A percentile compares a stretch with the other conserved stretches of the same genome.
Evolutionary conservation across 192 early-diverging fungal species (phyloP).

Genomic region (Gonapodya prolifera): DNA sequence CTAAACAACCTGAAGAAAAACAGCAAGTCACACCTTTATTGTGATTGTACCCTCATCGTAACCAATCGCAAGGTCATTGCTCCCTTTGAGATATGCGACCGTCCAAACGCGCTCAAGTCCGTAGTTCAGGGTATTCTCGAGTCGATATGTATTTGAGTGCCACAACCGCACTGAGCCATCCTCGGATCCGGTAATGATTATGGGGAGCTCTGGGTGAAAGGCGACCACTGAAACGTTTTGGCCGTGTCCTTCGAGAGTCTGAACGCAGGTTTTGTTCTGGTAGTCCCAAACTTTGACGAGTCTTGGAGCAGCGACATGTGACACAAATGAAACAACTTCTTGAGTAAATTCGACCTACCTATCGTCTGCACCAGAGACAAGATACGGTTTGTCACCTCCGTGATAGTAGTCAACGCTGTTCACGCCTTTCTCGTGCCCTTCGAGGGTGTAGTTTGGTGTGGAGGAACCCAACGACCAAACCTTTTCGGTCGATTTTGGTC

Average conservation of each 20-base stretch:
- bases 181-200: slow-evolving; percentile 89
- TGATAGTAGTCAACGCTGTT: slow-evolving; percentile 98
- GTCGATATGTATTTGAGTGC: slow-evolving; percentile 93
- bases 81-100: slow-evolving; percentile 68
- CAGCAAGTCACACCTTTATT: slow-evolving; percentile 51
- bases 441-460: slow-evolving; percentile 89
- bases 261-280: slow-evolving; percentile 98
- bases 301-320: slow-evolving; percentile 16
- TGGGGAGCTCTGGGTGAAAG: slow-evolving; percentile 94
- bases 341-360: slow-evolving; percentile 26
- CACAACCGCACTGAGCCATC: slow-evolving; percentile 92
- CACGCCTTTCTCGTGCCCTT: slow-evolving; percentile 95
- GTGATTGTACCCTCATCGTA: slow-evolving; percentile 95
- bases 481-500: slow-evolving; percentile 11
- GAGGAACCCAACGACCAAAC: slow-evolving; percentile 89
- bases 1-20: too few species aligned
- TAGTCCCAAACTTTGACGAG: slow-evolving; percentile 97
- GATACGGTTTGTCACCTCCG: slow-evolving; percentile 94
- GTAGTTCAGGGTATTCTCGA: slow-evolving; percentile 96
- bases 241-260: slow-evolving; percentile 94
- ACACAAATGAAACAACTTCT: background rate
- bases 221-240: slow-evolving; percentile 82
- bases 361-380: slow-evolving; percentile 92
- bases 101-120: slow-evolving; percentile 97
- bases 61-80: slow-evolving; percentile 88